These are phyloP conservation scores for Lepidium africanum DNA, from an alignment of 345 rosid species.

Conservation along the genomic window DNA sequence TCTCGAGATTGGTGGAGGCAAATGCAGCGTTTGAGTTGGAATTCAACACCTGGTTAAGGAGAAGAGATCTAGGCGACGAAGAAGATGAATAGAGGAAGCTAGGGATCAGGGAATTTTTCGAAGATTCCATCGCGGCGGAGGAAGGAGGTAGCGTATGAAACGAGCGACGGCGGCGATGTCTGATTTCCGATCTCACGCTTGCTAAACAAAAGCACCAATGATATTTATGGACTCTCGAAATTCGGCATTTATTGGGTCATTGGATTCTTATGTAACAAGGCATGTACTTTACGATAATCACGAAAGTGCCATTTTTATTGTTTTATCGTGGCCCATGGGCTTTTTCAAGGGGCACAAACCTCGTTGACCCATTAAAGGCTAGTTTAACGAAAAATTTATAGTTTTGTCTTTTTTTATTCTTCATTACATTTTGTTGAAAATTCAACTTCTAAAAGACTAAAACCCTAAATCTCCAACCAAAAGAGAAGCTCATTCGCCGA, in stretches of 20 bases:
- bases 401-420: not conserved
- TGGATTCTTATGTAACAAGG: not conserved
- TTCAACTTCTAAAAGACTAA: slow-evolving; percentile 25
- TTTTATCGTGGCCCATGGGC: slow-evolving; percentile 28
- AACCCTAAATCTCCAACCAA: not conserved
- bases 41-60: slow-evolving; percentile 30
- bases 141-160: not conserved
- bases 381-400: not conserved
- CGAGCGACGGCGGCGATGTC: slow-evolving; percentile 2
- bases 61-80: slow-evolving; percentile 31
- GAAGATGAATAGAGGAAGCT: slow-evolving; percentile 52
- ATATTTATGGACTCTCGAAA: not conserved
- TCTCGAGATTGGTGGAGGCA: slow-evolving; percentile 24
- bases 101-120: slow-evolving; percentile 50
- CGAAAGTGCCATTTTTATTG: slow-evolving; percentile 7
- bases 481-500: slow-evolving; percentile 16
- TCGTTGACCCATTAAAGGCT: slow-evolving; percentile 22
- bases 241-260: slow-evolving; percentile 34
- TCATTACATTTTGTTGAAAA: not conserved
- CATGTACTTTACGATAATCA: slow-evolving; percentile 5
- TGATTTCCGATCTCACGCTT: slow-evolving; percentile 28
- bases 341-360: slow-evolving; percentile 9
- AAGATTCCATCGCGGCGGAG: slow-evolving; percentile 45
- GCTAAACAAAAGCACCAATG: slow-evolving; percentile 21
- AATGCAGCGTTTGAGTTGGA: slow-evolving; percentile 24